Conservation (phyloP, 1,139 yeast genomes). For the Meyerozyma elateridarum region DNA sequence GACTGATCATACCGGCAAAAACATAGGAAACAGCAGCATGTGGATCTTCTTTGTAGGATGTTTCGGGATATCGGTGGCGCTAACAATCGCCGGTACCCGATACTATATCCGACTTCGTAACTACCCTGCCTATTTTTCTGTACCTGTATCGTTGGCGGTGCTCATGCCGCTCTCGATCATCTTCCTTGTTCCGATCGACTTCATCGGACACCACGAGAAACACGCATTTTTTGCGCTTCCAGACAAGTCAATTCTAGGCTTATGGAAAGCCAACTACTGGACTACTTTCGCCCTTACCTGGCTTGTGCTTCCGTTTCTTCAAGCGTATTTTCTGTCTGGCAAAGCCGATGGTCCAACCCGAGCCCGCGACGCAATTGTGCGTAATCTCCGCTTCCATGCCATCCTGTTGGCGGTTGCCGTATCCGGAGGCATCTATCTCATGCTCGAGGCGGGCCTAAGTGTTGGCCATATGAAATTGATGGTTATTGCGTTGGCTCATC, state of each 20-base stretch:
- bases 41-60: conserved; percentile 27
- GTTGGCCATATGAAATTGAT: conserved; percentile 57
- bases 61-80: conserved; percentile 24
- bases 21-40: no score
- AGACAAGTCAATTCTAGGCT: conserved; percentile 42
- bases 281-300: conserved; percentile 71
- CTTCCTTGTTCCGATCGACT: conserved; percentile 38
- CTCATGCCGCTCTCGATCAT: conserved; percentile 41
- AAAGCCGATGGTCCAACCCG: conserved; percentile 44
- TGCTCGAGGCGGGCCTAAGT: conserved; percentile 57
- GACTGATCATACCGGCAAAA: no score
- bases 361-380: conserved; percentile 52
- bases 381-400: conserved; percentile 58
- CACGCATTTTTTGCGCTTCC: conserved; percentile 26
- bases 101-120: conserved; percentile 33
- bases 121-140: conserved; percentile 30
- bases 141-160: conserved; percentile 37
- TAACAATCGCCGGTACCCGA: conserved; percentile 33
- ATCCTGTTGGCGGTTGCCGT: conserved; percentile 50
- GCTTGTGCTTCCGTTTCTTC: conserved; percentile 65
- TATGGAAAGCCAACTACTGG: conserved; percentile 83
- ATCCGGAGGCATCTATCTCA: conserved; percentile 55
- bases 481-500: conserved; percentile 72
- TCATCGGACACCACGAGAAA: conserved; percentile 28
- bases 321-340: conserved; percentile 71